Conservation (phyloP, 331 rosid genomes). For the Erythrophleum ivorense region DNA sequence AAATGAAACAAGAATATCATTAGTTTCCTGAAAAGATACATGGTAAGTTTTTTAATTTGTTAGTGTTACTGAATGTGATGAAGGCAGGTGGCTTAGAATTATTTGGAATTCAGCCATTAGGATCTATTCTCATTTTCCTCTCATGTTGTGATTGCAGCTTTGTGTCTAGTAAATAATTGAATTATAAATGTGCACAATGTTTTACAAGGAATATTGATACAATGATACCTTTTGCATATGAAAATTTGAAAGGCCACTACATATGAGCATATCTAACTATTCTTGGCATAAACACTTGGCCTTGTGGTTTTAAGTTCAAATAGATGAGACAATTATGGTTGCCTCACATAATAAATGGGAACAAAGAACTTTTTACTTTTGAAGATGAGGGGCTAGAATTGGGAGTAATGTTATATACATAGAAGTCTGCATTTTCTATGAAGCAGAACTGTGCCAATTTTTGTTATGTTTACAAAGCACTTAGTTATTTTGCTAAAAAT, state of each 20-base stretch:
- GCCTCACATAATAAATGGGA: background rate
- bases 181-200: background rate
- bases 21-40: too few relatives aligned
- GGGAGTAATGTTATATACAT: conserved; percentile 12
- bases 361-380: background rate
- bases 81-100: too few relatives aligned
- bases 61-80: too few relatives aligned
- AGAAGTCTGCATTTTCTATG: background rate
- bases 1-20: too few relatives aligned
- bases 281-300: background rate
- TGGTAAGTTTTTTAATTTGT: too few relatives aligned
- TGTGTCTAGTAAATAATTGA: conserved; percentile 8
- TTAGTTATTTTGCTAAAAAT: conserved; percentile 20
- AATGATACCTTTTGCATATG: background rate
- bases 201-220: conserved; percentile 1
- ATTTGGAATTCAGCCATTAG: too few relatives aligned
- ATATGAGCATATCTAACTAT: conserved; percentile 19
- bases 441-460: conserved; percentile 1
- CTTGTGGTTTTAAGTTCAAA: background rate
- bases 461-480: conserved; percentile 18
- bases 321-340: conserved; percentile 11
- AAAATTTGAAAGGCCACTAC: background rate
- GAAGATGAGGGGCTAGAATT: background rate
- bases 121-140: too few relatives aligned
- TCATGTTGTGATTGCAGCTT: too few relatives aligned